phyloP scores from a whole-genome alignment of 2,329 filamentous ascomycete genomes.

The Zasmidium cellare region DNA sequence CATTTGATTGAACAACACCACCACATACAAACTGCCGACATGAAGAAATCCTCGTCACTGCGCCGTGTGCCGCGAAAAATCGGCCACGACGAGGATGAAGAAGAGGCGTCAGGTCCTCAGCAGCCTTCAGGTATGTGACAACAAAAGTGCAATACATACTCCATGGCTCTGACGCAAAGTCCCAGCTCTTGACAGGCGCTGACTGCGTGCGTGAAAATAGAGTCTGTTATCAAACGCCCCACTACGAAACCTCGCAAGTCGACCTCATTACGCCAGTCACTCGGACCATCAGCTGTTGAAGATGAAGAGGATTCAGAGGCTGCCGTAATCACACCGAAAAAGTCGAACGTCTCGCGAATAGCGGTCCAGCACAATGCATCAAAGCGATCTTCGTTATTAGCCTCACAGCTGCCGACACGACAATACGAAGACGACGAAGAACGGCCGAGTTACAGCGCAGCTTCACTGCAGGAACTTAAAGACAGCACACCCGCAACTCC shows the following conservation, averaged over 20 bases:
- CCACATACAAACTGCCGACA: constrained; percentile 31
- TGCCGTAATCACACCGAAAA: constrained; percentile 62
- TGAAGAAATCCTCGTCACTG: constrained; percentile 59
- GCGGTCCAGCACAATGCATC: constrained; percentile 67
- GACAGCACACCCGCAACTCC: constrained; percentile 83
- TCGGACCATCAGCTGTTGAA: constrained; percentile 62
- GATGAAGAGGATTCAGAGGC: constrained; percentile 54
- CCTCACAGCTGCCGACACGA: constrained; percentile 48
- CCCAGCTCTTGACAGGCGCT: constrained; percentile 35
- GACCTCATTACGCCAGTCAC: constrained; percentile 73
- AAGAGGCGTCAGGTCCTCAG: constrained; percentile 20
- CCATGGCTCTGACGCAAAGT: constrained; percentile 22
- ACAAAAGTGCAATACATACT: neutral
- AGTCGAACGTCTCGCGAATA: constrained; percentile 61
- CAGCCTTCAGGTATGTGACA: constrained; percentile 27
- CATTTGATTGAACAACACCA: neutral
- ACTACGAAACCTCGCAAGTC: constrained; percentile 65
- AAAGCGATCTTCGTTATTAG: constrained; percentile 50
- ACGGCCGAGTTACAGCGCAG: constrained; percentile 78
- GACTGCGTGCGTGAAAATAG: constrained; percentile 40
- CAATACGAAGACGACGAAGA: constrained; percentile 62
- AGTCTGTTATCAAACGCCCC: constrained; percentile 56
- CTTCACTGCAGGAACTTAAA: constrained; percentile 82
- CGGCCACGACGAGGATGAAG: constrained; percentile 67
- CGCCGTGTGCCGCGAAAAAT: constrained; percentile 75